phyloP scores from a whole-genome alignment of 305 asterid species.

The Rubia tinctorum region DNA sequence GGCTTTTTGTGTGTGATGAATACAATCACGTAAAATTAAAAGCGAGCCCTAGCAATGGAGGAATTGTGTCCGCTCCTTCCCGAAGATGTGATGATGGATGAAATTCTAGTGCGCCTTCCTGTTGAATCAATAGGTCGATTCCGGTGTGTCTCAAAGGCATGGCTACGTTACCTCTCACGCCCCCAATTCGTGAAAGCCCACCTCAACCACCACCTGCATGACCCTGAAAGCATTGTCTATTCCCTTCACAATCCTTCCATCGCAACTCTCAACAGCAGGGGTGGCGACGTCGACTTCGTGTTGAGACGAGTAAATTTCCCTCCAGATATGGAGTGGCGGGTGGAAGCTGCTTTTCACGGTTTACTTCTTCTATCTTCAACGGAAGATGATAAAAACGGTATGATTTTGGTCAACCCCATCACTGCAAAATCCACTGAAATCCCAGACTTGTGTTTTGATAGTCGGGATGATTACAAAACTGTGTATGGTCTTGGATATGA shows the following conservation, averaged over 20 bases:
- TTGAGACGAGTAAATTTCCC: neutral
- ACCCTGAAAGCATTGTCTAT: neutral
- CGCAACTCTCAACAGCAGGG: neutral
- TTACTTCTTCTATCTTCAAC: neutral
- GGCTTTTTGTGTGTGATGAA: no score
- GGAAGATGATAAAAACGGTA: neutral
- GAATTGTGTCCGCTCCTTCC: conserved; percentile 15
- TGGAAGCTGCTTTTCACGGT: neutral
- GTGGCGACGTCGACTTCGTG: neutral
- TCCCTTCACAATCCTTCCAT: neutral
- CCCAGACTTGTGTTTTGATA: no score
- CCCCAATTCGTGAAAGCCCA: conserved; percentile 31
- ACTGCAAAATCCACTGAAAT: neutral
- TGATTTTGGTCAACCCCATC: neutral
- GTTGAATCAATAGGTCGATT: conserved; percentile 36
- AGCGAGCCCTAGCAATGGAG: neutral
- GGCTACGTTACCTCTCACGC: conserved; percentile 28
- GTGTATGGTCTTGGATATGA: neutral
- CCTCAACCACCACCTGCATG: neutral
- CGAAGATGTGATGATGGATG: conserved; percentile 27
- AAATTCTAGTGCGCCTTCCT: conserved; percentile 37
- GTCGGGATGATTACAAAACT: no score
- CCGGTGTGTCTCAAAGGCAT: conserved; percentile 36
- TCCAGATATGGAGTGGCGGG: no score
- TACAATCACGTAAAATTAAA: no score